Evolutionary conservation across 2,329 filamentous ascomycete genomes (phyloP).

Genomic region (Clonostachys rosea): DNA sequence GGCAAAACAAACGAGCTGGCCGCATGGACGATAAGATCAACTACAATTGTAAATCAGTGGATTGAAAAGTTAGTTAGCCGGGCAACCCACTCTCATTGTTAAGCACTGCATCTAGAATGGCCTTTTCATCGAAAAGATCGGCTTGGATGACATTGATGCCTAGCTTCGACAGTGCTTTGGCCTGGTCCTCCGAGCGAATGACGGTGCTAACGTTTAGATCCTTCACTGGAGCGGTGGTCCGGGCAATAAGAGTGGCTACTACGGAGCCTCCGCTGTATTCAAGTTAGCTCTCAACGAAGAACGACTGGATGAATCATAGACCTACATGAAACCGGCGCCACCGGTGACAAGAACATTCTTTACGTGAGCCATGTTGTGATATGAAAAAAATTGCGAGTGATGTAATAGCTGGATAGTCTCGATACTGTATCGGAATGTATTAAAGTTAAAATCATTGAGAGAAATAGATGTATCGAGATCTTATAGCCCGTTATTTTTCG

Average conservation of each 20-base stretch:
- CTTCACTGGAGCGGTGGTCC: slow-evolving; percentile 11
- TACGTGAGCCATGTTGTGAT: slow-evolving; percentile 16
- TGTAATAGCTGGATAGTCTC: slow-evolving; percentile 18
- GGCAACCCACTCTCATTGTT: slow-evolving; percentile 15
- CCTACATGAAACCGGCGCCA: slow-evolving; percentile 26
- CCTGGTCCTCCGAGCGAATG: slow-evolving; percentile 24
- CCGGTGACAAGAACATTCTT: slow-evolving; percentile 25
- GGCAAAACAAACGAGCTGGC: slow-evolving; percentile 19
- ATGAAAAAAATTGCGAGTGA: slow-evolving; percentile 17
- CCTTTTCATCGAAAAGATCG: slow-evolving; percentile 20
- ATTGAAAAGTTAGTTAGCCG: too few relatives aligned
- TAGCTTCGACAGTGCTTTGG: slow-evolving; percentile 17
- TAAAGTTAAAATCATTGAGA: not conserved
- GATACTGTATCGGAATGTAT: not conserved
- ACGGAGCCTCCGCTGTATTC: slow-evolving; percentile 24
- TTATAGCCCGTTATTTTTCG: too few relatives aligned
- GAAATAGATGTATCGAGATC: too few relatives aligned
- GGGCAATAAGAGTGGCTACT: slow-evolving; percentile 20
- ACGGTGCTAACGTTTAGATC: slow-evolving; percentile 17
- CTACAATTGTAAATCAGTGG: slow-evolving; percentile 8
- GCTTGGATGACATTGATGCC: slow-evolving; percentile 19
- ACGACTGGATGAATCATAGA: not conserved
- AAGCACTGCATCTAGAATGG: slow-evolving; percentile 11
- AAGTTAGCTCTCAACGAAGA: not conserved
- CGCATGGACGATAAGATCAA: slow-evolving; percentile 27